Percentiles rank a stretch among this genome's conserved stretches.
These are phyloP conservation scores for Hypoxylon fragiforme DNA, from an alignment of 495 filamentous ascomycete genomes.

Conservation along the genomic window DNA sequence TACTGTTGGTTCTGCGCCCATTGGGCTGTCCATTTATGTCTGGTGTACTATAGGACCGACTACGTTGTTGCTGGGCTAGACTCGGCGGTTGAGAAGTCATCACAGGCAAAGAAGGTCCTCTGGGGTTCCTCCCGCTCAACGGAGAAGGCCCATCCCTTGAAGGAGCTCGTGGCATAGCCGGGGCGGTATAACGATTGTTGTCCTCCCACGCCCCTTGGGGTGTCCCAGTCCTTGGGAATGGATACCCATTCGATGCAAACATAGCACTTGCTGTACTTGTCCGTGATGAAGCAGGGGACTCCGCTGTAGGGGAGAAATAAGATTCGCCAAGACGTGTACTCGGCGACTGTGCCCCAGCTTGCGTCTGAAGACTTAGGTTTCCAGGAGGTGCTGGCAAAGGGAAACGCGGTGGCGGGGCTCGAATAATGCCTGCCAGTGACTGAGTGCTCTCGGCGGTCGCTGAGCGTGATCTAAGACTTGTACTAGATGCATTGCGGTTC, in stretches of 20 bases:
- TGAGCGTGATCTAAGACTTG: slow-evolving; percentile 78
- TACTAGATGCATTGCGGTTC: slow-evolving; percentile 78
- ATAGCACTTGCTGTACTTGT: slow-evolving; percentile 64
- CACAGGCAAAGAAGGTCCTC: slow-evolving; percentile 81
- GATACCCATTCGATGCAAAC: slow-evolving; percentile 68
- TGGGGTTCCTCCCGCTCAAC: slow-evolving; percentile 65
- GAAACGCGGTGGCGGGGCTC: slow-evolving; percentile 68
- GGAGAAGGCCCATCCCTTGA: slow-evolving; percentile 75
- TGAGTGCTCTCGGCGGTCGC: slow-evolving; percentile 71
- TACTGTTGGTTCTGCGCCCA: slow-evolving; percentile 41
- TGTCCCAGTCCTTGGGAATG: slow-evolving; percentile 75
- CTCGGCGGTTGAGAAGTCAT: slow-evolving; percentile 61
- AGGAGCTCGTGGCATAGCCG: slow-evolving; percentile 74
- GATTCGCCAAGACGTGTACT: slow-evolving; percentile 64
- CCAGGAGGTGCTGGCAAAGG: slow-evolving; percentile 61
- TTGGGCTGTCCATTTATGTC: slow-evolving; percentile 58
- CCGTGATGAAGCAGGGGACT: slow-evolving; percentile 81
- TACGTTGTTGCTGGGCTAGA: slow-evolving; percentile 60
- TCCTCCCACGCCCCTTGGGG: slow-evolving; percentile 62
- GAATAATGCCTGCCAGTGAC: slow-evolving; percentile 50
- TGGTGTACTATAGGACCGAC: slow-evolving; percentile 64
- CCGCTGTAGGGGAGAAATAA: slow-evolving; percentile 87
- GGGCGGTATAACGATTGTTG: slow-evolving; percentile 80
- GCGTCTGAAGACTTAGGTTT: slow-evolving; percentile 73
- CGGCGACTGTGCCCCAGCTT: slow-evolving; percentile 52